Conservation (phyloP, 305 asterid genomes). For the Fraxinus platypoda region DNA sequence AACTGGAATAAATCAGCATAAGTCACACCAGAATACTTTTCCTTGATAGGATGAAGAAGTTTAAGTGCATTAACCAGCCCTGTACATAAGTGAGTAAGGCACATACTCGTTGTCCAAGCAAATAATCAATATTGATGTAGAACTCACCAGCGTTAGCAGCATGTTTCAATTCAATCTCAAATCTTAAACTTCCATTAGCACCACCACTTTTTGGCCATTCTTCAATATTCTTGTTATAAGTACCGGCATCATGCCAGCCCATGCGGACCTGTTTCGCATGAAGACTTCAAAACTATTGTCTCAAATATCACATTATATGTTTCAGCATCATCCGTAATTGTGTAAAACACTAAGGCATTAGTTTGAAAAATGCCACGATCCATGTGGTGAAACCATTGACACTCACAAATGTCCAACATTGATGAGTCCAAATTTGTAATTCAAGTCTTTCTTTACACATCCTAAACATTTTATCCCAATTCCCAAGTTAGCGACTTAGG, state of each 20-base stretch:
- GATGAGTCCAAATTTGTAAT: neutral
- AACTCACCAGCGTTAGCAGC: slow-evolving; percentile 88
- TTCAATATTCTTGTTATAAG: slow-evolving; percentile 77
- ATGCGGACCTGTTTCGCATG: slow-evolving; percentile 61
- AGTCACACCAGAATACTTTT: slow-evolving; percentile 70
- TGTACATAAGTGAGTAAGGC: slow-evolving; percentile 43
- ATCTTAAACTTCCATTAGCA: slow-evolving; percentile 94
- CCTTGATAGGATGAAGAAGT: slow-evolving; percentile 92
- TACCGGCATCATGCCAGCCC: slow-evolving; percentile 99
- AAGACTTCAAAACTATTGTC: neutral
- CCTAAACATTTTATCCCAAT: neutral
- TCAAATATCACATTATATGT: neutral
- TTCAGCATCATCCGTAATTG: neutral
- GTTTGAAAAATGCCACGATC: neutral
- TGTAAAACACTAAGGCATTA: neutral
- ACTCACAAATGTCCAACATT: neutral
- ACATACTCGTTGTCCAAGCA: slow-evolving; percentile 10
- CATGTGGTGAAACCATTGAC: neutral
- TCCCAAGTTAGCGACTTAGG: neutral
- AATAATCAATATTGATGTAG: neutral
- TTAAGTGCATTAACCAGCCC: slow-evolving; percentile 95
- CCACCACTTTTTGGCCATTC: slow-evolving; percentile 97
- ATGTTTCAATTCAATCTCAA: slow-evolving; percentile 81
- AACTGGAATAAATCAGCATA: slow-evolving; percentile 90
- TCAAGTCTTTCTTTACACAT: neutral